These are phyloP conservation scores for Citrus hindsii DNA, from an alignment of 345 rosid species.

Conservation along the genomic window DNA sequence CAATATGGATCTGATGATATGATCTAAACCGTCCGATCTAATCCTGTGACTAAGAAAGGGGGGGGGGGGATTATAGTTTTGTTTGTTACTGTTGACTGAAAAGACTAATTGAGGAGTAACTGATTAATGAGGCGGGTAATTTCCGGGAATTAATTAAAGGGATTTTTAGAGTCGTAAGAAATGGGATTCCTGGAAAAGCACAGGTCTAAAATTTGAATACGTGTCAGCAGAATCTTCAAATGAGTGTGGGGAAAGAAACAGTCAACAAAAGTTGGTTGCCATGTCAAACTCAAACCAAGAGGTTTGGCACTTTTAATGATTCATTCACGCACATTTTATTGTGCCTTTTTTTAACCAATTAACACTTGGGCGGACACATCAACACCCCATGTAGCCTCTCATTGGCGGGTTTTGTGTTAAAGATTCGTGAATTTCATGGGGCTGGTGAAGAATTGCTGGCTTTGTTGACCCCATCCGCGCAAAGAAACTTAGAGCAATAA, in stretches of 20 bases:
- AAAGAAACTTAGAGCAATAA: background rate
- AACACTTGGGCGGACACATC: background rate
- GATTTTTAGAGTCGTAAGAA: background rate
- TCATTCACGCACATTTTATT: background rate
- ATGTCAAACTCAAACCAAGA: constrained; percentile 1
- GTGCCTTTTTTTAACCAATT: background rate
- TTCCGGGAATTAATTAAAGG: background rate
- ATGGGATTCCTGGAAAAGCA: background rate
- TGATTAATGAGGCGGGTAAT: background rate
- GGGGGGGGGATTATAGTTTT: background rate
- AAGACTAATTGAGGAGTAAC: background rate
- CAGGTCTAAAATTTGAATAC: background rate
- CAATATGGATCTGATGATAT: background rate
- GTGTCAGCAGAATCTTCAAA: constrained; percentile 15
- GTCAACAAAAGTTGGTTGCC: constrained; percentile 7
- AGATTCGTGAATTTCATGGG: constrained; percentile 8
- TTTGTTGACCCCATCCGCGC: background rate
- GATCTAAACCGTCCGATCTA: background rate
- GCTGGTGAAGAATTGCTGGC: background rate
- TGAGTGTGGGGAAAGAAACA: background rate
- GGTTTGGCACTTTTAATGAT: constrained; percentile 9
- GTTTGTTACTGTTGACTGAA: background rate
- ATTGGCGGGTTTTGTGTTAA: background rate
- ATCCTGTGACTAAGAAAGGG: no score
- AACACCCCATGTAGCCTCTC: background rate